These are phyloP conservation scores for Ogataea allantospora DNA, from an alignment of 805 yeast species.

Conservation along the genomic window DNA sequence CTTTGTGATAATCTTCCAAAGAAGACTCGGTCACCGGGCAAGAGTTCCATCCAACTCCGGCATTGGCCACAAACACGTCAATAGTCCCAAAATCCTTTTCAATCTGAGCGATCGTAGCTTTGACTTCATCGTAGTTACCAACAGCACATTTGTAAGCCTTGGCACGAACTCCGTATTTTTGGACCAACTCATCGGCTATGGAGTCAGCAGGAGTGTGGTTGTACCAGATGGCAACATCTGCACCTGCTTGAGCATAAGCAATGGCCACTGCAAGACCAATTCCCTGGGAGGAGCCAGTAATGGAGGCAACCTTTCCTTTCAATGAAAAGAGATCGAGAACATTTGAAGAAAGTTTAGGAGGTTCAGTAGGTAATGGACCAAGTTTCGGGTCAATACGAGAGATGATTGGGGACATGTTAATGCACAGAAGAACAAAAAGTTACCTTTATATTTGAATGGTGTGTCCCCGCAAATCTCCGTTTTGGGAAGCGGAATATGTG, in stretches of 20 bases:
- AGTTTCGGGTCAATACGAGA: slow-evolving; percentile 11
- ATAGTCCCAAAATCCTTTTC: slow-evolving; percentile 34
- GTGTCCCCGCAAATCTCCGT: slow-evolving; percentile 4
- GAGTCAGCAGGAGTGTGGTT: slow-evolving; percentile 61
- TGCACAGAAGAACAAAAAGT: background rate
- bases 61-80: slow-evolving; percentile 44
- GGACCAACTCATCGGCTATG: slow-evolving; percentile 53
- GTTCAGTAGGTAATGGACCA: slow-evolving; percentile 41
- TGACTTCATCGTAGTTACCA: slow-evolving; percentile 37
- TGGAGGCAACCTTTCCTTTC: slow-evolving; percentile 78
- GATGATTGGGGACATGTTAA: background rate
- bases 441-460: background rate
- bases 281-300: slow-evolving; percentile 81
- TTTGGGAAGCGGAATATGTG: background rate
- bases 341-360: slow-evolving; percentile 50
- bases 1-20: slow-evolving; percentile 31
- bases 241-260: slow-evolving; percentile 85
- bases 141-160: slow-evolving; percentile 66
- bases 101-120: slow-evolving; percentile 29
- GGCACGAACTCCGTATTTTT: slow-evolving; percentile 57
- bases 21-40: slow-evolving; percentile 40
- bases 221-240: slow-evolving; percentile 73
- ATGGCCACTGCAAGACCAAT: slow-evolving; percentile 81
- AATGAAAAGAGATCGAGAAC: slow-evolving; percentile 70
- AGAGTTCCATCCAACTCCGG: slow-evolving; percentile 39